phyloP scores from a whole-genome alignment of 2,329 filamentous ascomycete genomes.

The Apiospora aurea region DNA sequence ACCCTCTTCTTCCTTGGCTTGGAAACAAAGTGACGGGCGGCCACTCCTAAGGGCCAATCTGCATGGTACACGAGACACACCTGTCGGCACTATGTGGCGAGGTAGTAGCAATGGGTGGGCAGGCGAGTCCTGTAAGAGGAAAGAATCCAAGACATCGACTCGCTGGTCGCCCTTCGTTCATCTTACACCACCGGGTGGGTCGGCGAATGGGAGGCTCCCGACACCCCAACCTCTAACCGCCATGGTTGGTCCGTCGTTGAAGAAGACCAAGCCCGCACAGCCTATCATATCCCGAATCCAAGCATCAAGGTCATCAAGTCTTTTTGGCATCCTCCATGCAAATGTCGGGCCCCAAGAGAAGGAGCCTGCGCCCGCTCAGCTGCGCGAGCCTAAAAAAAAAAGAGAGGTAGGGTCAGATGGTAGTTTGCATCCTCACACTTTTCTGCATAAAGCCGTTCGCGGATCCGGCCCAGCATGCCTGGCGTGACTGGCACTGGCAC shows the following conservation, averaged over 20 bases:
- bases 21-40: conserved; percentile 32
- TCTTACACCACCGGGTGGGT: conserved; percentile 51
- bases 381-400: conserved; percentile 32
- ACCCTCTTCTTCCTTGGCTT: conserved; percentile 14
- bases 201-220: conserved; percentile 40
- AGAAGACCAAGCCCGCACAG: conserved; percentile 41
- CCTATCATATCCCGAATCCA: conserved; percentile 53
- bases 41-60: conserved; percentile 46
- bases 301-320: conserved; percentile 19
- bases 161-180: conserved; percentile 47
- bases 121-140: conserved; percentile 39
- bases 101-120: conserved; percentile 43
- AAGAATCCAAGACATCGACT: conserved; percentile 56
- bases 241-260: conserved; percentile 46
- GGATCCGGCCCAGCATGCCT: conserved; percentile 31
- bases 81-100: conserved; percentile 48
- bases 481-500: conserved; percentile 25
- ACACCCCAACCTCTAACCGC: conserved; percentile 50
- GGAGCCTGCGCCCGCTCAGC: conserved; percentile 38
- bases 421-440: conserved; percentile 33
- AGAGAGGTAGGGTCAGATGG: conserved; percentile 34
- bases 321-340: conserved; percentile 36
- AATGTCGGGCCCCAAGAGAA: conserved; percentile 33
- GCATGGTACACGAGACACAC: conserved; percentile 51
- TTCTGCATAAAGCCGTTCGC: conserved; percentile 38